Evolutionary conservation across 306 rosid species (phyloP).

Genomic region (Medicago lupulina): DNA sequence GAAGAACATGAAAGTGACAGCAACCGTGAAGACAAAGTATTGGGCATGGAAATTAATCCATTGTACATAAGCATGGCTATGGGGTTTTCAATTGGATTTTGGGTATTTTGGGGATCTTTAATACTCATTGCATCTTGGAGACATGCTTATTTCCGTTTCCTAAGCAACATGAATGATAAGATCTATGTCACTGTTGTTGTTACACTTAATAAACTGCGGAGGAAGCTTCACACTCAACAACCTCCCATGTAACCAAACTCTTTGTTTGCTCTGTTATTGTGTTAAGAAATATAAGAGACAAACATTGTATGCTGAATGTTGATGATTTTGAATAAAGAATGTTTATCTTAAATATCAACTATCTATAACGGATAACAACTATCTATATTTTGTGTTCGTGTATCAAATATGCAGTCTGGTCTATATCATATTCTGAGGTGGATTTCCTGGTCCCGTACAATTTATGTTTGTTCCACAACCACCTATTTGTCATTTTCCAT

Average conservation of each 20-base stretch:
- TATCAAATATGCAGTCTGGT: no score
- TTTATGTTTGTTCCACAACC: no score
- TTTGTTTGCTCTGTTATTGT: not conserved
- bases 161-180: conserved; percentile 2
- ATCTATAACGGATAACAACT: no score
- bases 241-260: not conserved
- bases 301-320: not conserved
- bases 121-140: conserved; percentile 33
- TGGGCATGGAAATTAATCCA: not conserved
- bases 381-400: no score
- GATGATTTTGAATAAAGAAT: not conserved
- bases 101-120: conserved; percentile 22
- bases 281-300: not conserved
- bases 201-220: not conserved
- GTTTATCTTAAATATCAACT: not conserved
- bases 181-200: conserved; percentile 36
- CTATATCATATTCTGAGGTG: no score
- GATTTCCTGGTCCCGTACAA: no score
- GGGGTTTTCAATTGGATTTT: conserved; percentile 25
- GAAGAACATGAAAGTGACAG: not conserved
- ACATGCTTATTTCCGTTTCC: conserved; percentile 38
- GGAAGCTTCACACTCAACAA: conserved; percentile 7
- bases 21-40: no score
- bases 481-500: no score
- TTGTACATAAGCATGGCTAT: conserved; percentile 6